Conservation (phyloP, 2,329 filamentous ascomycete genomes). For the Colletotrichum chlorophyti region DNA sequence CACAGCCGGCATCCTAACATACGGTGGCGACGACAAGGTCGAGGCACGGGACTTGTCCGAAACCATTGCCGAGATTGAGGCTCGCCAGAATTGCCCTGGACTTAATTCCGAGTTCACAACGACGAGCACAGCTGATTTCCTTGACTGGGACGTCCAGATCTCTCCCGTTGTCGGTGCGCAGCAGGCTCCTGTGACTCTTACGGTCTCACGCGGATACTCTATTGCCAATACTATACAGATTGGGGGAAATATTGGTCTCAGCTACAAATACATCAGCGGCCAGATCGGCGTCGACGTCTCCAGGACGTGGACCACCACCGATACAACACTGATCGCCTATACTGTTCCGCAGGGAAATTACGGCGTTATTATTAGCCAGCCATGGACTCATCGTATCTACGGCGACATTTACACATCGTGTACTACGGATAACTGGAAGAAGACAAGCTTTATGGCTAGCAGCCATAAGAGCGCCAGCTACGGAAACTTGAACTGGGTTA, state of each 20-base stretch:
- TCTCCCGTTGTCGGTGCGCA: not conserved
- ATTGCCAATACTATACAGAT: not conserved
- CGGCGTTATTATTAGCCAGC: slow-evolving; percentile 41
- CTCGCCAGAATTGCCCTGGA: not conserved
- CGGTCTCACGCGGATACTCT: not conserved
- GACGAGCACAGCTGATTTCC: not conserved
- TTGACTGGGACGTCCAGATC: slow-evolving; percentile 8
- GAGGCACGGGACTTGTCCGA: not conserved
- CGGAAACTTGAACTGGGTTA: not conserved
- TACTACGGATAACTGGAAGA: not conserved
- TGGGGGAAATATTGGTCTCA: not conserved
- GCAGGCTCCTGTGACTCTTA: not conserved
- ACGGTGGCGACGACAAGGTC: not conserved
- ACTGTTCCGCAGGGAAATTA: not conserved
- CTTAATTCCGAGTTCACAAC: not conserved
- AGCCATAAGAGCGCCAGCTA: not conserved
- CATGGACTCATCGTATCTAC: slow-evolving; percentile 19
- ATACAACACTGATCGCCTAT: not conserved
- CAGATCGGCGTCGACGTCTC: not conserved
- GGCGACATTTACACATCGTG: not conserved
- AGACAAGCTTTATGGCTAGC: not conserved
- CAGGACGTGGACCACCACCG: not conserved
- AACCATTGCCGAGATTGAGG: not conserved
- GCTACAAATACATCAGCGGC: not conserved
- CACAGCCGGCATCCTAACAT: not conserved